Conservation (phyloP, 169 alveolate species). For the Plasmodium sp. region DNA sequence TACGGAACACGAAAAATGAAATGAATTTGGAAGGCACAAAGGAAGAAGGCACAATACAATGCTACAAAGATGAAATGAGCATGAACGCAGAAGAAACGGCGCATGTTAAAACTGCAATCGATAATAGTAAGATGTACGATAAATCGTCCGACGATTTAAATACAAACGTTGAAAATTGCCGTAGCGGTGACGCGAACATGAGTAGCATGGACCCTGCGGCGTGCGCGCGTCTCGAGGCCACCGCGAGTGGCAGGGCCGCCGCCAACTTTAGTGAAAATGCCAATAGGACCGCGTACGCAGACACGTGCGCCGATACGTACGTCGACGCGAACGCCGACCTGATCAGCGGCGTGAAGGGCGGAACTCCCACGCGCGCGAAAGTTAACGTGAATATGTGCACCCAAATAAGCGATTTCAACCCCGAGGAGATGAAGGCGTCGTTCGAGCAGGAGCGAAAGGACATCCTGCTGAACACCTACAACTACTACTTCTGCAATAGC, state of each 20-base stretch:
- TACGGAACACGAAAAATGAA: slow-evolving; percentile 24
- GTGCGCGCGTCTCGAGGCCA: background rate
- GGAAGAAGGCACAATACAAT: slow-evolving; percentile 17
- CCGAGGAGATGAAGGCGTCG: slow-evolving; percentile 1
- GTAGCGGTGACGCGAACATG: background rate
- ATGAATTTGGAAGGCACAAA: slow-evolving; percentile 17
- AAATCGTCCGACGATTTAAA: slow-evolving; percentile 6
- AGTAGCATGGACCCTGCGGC: background rate
- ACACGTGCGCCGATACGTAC: background rate
- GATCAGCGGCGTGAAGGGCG: background rate
- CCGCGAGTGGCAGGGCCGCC: background rate
- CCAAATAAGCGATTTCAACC: slow-evolving; percentile 1
- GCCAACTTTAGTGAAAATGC: background rate
- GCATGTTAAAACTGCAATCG: slow-evolving; percentile 4
- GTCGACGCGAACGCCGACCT: background rate
- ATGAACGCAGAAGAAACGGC: background rate
- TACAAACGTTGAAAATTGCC: background rate
- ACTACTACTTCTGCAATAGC: slow-evolving; percentile 37
- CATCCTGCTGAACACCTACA: slow-evolving; percentile 55
- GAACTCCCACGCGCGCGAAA: background rate
- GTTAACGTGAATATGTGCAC: background rate
- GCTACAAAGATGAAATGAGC: background rate
- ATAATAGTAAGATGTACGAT: slow-evolving; percentile 8
- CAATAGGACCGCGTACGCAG: background rate
- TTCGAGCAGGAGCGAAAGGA: slow-evolving; percentile 16